phyloP scores from a whole-genome alignment of 345 rosid species.

The Geranium rotundifolium region DNA sequence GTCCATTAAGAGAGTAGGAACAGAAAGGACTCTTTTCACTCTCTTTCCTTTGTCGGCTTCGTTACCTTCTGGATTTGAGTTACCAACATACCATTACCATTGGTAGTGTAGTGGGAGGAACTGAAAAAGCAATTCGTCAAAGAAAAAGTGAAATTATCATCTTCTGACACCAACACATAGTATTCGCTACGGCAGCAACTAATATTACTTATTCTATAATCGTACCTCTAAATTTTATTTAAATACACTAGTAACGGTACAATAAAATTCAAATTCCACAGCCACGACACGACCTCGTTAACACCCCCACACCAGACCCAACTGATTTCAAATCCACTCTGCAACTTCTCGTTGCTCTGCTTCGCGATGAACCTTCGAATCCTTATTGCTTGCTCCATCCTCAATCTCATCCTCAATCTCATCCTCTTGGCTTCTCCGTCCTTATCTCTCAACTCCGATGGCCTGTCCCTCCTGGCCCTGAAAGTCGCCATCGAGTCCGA shows the following conservation, averaged over 20 bases:
- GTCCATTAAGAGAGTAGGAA: too few species aligned
- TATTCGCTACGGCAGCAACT: not conserved
- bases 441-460: constrained; percentile 52
- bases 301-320: not conserved
- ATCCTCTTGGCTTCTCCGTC: constrained; percentile 17
- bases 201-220: too few species aligned
- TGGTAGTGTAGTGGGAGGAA: too few species aligned
- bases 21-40: too few species aligned
- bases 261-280: too few species aligned
- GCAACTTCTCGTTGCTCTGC: constrained; percentile 65
- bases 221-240: too few species aligned
- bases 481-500: constrained; percentile 60
- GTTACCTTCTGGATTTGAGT: too few species aligned
- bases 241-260: too few species aligned
- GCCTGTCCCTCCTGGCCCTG: constrained; percentile 80
- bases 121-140: too few species aligned
- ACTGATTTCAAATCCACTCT: not conserved
- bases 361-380: constrained; percentile 1
- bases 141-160: not conserved
- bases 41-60: too few species aligned
- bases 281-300: too few species aligned
- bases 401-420: constrained; percentile 3
- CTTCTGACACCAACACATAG: not conserved
- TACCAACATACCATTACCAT: too few species aligned
- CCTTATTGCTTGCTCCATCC: not conserved